Conservation (phyloP, 2,329 filamentous ascomycete genomes). For the Byssochlamys sp. region DNA sequence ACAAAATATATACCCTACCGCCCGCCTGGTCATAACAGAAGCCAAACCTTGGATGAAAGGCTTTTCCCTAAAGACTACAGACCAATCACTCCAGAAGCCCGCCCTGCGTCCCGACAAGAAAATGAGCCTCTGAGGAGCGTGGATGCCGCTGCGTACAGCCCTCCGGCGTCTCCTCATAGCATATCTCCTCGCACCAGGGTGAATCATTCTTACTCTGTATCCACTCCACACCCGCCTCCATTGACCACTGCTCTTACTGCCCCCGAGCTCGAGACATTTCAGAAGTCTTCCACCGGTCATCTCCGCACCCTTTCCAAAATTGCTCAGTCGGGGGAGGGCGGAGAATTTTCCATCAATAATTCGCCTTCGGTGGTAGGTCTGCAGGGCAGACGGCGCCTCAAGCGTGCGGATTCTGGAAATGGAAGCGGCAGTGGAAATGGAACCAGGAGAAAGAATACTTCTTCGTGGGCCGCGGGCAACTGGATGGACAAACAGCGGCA, state of each 20-base stretch:
- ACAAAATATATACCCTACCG: constrained; percentile 24
- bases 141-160: constrained; percentile 1
- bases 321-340: constrained; percentile 62
- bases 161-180: constrained; percentile 11
- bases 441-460: constrained; percentile 45
- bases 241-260: constrained; percentile 45
- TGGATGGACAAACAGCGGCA: constrained; percentile 99
- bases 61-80: constrained; percentile 26
- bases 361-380: constrained; percentile 81
- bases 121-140: constrained; percentile 16
- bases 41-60: constrained; percentile 55
- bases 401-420: constrained; percentile 52
- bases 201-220: constrained; percentile 22
- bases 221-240: constrained; percentile 21
- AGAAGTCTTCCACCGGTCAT: constrained; percentile 82
- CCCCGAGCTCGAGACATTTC: constrained; percentile 69
- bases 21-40: constrained; percentile 37
- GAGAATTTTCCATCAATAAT: constrained; percentile 71
- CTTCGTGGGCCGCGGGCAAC: constrained; percentile 70
- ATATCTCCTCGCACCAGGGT: constrained; percentile 20
- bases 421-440: constrained; percentile 31
- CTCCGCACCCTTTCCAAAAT: constrained; percentile 77
- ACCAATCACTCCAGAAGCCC: constrained; percentile 23
- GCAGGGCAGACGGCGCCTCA: constrained; percentile 71
- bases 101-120: constrained; percentile 19